Conservation (phyloP, 331 rosid genomes). For the Quercus tomentella region DNA sequence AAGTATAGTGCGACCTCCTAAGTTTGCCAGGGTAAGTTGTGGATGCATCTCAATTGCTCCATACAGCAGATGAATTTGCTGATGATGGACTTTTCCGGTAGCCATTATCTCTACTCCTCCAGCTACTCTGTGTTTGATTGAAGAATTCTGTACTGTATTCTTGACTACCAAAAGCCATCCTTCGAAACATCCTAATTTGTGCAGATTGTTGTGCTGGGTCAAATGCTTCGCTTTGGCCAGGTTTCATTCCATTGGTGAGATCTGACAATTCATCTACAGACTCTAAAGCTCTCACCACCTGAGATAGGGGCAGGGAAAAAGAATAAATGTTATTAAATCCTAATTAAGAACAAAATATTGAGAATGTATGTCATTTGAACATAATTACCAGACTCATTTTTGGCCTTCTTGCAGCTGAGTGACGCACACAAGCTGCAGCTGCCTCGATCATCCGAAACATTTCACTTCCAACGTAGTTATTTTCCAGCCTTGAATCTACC, state of each 20-base stretch:
- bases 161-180: slow-evolving; percentile 90
- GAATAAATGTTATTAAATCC: slow-evolving; percentile 4
- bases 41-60: slow-evolving; percentile 43
- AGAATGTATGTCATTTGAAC: neutral
- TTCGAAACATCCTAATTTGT: slow-evolving; percentile 76
- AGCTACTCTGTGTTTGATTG: slow-evolving; percentile 62
- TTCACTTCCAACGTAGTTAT: slow-evolving; percentile 50
- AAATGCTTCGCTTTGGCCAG: slow-evolving; percentile 77
- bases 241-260: slow-evolving; percentile 85
- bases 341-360: neutral
- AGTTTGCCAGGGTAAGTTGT: neutral
- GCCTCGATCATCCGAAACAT: slow-evolving; percentile 93
- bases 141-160: slow-evolving; percentile 52
- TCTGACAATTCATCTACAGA: slow-evolving; percentile 65
- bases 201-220: slow-evolving; percentile 72
- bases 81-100: slow-evolving; percentile 28
- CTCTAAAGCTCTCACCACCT: slow-evolving; percentile 95
- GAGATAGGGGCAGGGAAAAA: neutral
- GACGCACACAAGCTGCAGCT: slow-evolving; percentile 94
- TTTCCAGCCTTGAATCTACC: slow-evolving; percentile 72
- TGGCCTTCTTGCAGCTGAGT: slow-evolving; percentile 77
- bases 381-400: slow-evolving; percentile 76
- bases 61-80: slow-evolving; percentile 46
- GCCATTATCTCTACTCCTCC: slow-evolving; percentile 63
- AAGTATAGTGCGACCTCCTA: neutral